Conservation (phyloP, 495 filamentous ascomycete genomes). For the Annulohypoxylon moriforme region DNA sequence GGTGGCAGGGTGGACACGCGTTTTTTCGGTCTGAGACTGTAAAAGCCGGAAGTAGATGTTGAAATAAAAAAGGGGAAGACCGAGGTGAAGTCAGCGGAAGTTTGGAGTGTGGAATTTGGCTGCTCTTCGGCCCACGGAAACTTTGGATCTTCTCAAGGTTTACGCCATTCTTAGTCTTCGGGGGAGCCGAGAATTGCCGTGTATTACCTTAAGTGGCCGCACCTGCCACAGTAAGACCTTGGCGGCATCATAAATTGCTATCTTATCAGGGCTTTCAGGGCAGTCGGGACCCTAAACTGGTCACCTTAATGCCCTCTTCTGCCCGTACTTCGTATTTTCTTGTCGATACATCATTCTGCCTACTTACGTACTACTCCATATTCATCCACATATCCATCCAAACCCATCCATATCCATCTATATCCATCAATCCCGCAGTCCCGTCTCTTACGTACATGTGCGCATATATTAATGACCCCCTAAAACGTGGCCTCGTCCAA, state of each 20-base stretch:
- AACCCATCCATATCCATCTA: neutral
- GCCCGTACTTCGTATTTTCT: slow-evolving; percentile 13
- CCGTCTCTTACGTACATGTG: slow-evolving; percentile 10
- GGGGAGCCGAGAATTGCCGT: slow-evolving; percentile 45
- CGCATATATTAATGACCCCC: slow-evolving; percentile 20
- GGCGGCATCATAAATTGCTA: slow-evolving; percentile 25
- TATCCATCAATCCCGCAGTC: neutral
- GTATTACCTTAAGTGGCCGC: slow-evolving; percentile 45
- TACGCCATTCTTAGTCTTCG: neutral
- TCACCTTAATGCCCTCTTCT: neutral
- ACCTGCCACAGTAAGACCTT: slow-evolving; percentile 25
- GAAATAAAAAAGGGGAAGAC: slow-evolving; percentile 19
- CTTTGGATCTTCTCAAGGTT: slow-evolving; percentile 16
- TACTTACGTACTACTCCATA: neutral
- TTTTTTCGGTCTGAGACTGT: neutral
- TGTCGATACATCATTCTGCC: neutral
- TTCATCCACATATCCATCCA: neutral
- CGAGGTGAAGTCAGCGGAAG: neutral
- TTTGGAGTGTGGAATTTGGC: slow-evolving; percentile 43
- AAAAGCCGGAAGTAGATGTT: slow-evolving; percentile 9
- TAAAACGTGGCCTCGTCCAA: slow-evolving; percentile 7
- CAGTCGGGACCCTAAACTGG: neutral
- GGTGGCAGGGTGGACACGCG: neutral
- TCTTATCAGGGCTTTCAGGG: slow-evolving; percentile 33
- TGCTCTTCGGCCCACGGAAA: slow-evolving; percentile 34